phyloP scores from a whole-genome alignment of 257 asterid species.

The Solanum clarkiae region DNA sequence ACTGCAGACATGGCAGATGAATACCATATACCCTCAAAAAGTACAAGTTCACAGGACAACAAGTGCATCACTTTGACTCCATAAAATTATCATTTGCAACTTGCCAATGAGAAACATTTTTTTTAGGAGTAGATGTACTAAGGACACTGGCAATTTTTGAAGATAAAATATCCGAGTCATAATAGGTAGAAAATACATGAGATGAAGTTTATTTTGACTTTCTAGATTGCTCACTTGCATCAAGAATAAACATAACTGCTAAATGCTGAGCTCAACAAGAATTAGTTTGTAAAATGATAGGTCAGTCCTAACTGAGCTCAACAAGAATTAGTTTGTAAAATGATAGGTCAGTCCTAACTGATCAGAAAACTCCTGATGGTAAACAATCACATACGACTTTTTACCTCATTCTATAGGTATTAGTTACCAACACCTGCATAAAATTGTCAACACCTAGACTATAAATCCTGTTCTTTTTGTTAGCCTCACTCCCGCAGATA shows the following conservation, averaged over 20 bases:
- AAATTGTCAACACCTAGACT: background rate
- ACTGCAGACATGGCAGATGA: background rate
- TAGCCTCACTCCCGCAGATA: background rate
- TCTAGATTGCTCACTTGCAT: background rate
- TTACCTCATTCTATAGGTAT: background rate
- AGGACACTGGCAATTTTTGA: background rate
- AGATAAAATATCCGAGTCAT: background rate
- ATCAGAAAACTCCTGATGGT: background rate
- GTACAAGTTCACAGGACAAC: background rate
- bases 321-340: background rate
- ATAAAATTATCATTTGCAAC: background rate
- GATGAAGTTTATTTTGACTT: background rate
- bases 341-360: background rate
- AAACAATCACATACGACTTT: background rate
- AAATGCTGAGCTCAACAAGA: background rate
- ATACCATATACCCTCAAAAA: background rate
- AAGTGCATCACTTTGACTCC: background rate
- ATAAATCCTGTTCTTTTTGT: background rate
- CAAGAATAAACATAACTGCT: background rate
- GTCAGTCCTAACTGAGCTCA: background rate
- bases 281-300: background rate
- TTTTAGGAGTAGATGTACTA: background rate
- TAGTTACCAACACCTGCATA: background rate
- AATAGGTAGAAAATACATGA: background rate
- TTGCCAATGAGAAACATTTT: background rate